Base-by-base conservation (phyloP, 225 moss, liverwort and hornwort species). In the Straminergon stramineum region DNA sequence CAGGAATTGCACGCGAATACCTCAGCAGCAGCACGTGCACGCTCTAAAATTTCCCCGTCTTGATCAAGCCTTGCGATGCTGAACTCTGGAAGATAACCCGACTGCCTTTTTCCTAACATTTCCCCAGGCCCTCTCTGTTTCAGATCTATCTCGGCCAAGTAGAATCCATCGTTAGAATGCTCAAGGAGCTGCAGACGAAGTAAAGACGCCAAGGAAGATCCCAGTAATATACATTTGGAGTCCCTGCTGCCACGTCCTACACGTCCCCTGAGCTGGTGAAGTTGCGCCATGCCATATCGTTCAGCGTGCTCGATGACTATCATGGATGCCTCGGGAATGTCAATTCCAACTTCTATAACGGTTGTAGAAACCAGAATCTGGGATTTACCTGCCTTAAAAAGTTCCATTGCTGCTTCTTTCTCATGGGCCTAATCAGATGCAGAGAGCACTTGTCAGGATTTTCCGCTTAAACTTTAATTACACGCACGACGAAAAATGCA, bases 271-370 rank as follows among this genome's bases (percentile, higher is more conserved):
- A 99, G 92, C 91, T 99, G 99, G 93, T 99, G 99, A 90, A 99
- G 95, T 78, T 99, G 99, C 51, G 99, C 99, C 99, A 99, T 96
- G 80, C 99, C 99, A 71, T 99, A 97, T 67, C 99, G 93, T 85
- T 99, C 99, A 35, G 99, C 97, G 89, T 99, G 96, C 93, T 99
- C 99, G 85, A 99, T 92, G 57, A 99, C 96, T 75, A 99, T 99
- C 97, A 99, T 97, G 67, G 99, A 97, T 73, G 99, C 99, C 91
- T 99, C 99, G 5, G 99, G 97, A 58, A 99, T 99, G 75, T 99
- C 99, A 77, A 99, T 99, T 41, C 99, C 99, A 34, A 99, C 99
- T 92, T 99, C 99, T 48, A 99, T 99, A 57, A 99, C 97, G 55
- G 99, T 97, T 22, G 99, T 99, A 52, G 97, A 97, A 78, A 99